phyloP scores from a whole-genome alignment of 1,139 yeast genomes.

The Kodamaea arcana region DNA sequence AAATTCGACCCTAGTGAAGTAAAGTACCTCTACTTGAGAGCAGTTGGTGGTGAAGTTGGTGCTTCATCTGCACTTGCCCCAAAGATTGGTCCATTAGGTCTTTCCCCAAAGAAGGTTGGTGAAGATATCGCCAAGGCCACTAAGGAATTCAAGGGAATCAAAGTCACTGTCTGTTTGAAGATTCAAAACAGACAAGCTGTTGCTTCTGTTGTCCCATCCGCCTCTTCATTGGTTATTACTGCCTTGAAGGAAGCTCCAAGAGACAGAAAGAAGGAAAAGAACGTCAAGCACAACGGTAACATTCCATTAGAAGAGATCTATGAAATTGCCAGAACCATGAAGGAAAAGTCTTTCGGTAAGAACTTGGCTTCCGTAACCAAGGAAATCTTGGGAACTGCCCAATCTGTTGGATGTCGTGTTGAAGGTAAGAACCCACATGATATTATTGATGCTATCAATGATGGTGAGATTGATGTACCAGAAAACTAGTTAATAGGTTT shows the following conservation, averaged over 20 bases:
- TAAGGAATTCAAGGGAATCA: conserved; percentile 97
- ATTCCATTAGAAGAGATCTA: conserved; percentile 93
- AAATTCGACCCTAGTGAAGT: conserved; percentile 99
- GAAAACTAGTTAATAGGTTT: conserved; percentile 60
- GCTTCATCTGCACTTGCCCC: conserved; percentile 99
- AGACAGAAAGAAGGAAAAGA: conserved; percentile 99
- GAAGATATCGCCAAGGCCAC: conserved; percentile 99
- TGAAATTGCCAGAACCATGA: conserved; percentile 98
- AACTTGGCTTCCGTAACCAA: conserved; percentile 93
- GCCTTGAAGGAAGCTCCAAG: conserved; percentile 99
- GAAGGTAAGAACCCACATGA: conserved; percentile 99
- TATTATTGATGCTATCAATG: conserved; percentile 95
- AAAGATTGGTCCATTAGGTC: conserved; percentile 99
- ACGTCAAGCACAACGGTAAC: conserved; percentile 99
- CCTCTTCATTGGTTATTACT: conserved; percentile 97
- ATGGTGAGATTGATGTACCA: conserved; percentile 97
- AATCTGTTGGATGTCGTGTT: conserved; percentile 98
- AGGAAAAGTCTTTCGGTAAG: conserved; percentile 97
- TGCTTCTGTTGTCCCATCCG: conserved; percentile 99
- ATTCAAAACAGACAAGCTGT: conserved; percentile 99
- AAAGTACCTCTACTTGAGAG: conserved; percentile 98
- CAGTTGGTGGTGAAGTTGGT: conserved; percentile 99
- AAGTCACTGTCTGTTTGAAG: conserved; percentile 97
- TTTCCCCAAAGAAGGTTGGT: conserved; percentile 99
- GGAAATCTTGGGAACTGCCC: conserved; percentile 99